phyloP scores from a whole-genome alignment of 1,139 yeast species.

The Zygosaccharomyces sapae region DNA sequence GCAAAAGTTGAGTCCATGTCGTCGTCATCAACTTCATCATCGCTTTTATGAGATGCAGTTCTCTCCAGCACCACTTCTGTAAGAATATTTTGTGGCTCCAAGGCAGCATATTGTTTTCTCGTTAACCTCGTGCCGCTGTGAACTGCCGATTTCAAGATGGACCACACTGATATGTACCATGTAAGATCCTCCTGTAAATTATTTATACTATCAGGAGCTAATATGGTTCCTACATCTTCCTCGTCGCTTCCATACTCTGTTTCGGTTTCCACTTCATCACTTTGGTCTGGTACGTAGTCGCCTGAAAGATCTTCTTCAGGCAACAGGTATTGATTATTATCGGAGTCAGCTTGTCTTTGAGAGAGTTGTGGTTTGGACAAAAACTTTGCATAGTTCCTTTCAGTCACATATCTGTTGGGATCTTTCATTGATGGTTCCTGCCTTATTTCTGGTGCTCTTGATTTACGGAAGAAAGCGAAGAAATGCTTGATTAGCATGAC shows the following conservation, averaged over 20 bases:
- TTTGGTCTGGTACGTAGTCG: constrained; percentile 38
- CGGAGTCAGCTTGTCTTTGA: constrained; percentile 10
- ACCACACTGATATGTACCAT: constrained; percentile 34
- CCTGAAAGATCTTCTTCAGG: constrained; percentile 48
- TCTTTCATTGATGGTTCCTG: constrained; percentile 13
- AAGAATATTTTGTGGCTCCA: constrained; percentile 31
- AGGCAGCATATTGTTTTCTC: constrained; percentile 33
- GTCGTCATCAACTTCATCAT: constrained; percentile 20
- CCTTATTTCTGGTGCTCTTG: constrained; percentile 5
- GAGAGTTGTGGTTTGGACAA: constrained; percentile 15
- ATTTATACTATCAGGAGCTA: constrained; percentile 11
- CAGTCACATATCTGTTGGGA: constrained; percentile 27
- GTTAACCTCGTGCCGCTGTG: constrained; percentile 31
- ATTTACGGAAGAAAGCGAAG: constrained; percentile 10
- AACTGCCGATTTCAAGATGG: constrained; percentile 29
- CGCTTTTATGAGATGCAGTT: constrained; percentile 9
- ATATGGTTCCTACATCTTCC: constrained; percentile 21
- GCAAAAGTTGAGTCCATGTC: constrained; percentile 28
- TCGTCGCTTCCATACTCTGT: constrained; percentile 20
- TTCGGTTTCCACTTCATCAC: constrained; percentile 17
- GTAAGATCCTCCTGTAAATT: constrained; percentile 15
- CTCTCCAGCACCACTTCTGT: constrained; percentile 31
- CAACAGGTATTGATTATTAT: constrained; percentile 27
- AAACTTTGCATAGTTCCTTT: constrained; percentile 27
- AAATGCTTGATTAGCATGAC: constrained; percentile 9